These are phyloP conservation scores for Oryza rufipogon DNA, from an alignment of 176 grass and related monocot genomes.

Conservation along the genomic window DNA sequence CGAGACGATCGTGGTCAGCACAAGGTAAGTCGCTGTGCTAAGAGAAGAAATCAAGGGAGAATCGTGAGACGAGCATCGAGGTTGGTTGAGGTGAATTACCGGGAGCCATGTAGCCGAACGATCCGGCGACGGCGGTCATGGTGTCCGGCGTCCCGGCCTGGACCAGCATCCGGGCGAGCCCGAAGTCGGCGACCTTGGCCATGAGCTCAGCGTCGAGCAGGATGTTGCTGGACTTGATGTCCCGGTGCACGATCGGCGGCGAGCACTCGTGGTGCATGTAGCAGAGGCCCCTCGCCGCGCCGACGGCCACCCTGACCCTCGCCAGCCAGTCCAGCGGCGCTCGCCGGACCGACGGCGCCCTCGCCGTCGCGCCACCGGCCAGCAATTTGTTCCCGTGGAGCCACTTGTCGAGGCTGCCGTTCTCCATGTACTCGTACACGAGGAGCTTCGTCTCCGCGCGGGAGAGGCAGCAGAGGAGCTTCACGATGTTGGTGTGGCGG, in stretches of 20 bases:
- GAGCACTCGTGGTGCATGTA: constrained; percentile 95
- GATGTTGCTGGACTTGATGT: constrained; percentile 91
- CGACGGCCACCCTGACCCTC: constrained; percentile 71
- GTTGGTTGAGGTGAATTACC: constrained; percentile 45
- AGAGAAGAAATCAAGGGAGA: background rate
- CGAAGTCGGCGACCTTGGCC: constrained; percentile 83
- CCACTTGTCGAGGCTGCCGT: constrained; percentile 78
- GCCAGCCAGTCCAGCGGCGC: constrained; percentile 59
- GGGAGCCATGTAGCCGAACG: constrained; percentile 95
- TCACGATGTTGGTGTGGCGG: constrained; percentile 81
- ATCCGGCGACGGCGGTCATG: constrained; percentile 65
- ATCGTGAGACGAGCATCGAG: background rate
- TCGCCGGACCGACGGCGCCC: background rate
- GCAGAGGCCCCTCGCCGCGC: constrained; percentile 59
- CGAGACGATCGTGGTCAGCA: background rate
- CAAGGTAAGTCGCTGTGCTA: background rate
- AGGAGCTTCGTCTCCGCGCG: constrained; percentile 79
- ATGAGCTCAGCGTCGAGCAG: constrained; percentile 71
- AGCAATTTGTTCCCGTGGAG: constrained; percentile 52
- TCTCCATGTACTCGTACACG: constrained; percentile 89
- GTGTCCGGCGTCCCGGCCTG: constrained; percentile 45
- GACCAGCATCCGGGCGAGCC: constrained; percentile 71
- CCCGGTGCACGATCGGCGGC: constrained; percentile 78
- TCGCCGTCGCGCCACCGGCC: background rate
- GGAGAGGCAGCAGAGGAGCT: constrained; percentile 81